Percentiles rank a stretch among this genome's conserved stretches.
These are phyloP conservation scores for Rhizopus delemar DNA, from an alignment of 371 early-diverging fungal genomes.

Conservation along the genomic window DNA sequence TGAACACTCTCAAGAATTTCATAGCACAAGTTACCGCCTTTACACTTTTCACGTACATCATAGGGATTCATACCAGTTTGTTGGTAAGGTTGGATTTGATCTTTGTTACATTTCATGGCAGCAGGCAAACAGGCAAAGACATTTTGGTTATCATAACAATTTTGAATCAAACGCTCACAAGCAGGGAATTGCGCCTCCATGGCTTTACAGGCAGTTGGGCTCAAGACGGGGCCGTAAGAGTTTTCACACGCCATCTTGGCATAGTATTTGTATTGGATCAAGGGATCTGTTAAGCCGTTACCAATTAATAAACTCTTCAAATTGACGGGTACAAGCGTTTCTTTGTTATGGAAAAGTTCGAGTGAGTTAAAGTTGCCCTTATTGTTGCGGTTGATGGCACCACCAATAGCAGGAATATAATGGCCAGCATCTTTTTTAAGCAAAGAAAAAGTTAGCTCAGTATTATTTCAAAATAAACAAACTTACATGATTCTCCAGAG, in stretches of 20 bases:
- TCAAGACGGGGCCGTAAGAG: slow-evolving; percentile 72
- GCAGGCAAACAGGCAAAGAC: slow-evolving; percentile 83
- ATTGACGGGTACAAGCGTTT: slow-evolving; percentile 62
- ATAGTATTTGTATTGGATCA: slow-evolving; percentile 89
- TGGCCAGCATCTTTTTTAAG: slow-evolving; percentile 65
- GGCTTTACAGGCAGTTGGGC: slow-evolving; percentile 60
- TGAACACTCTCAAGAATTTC: slow-evolving; percentile 78
- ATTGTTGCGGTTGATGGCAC: slow-evolving; percentile 68
- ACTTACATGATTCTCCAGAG: slow-evolving; percentile 53
- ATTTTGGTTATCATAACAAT: slow-evolving; percentile 79
- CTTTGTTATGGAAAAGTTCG: slow-evolving; percentile 34
- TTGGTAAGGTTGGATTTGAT: slow-evolving; percentile 61
- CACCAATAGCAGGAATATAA: slow-evolving; percentile 81
- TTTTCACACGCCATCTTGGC: slow-evolving; percentile 85
- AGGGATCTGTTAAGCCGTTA: slow-evolving; percentile 90
- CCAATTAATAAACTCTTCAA: slow-evolving; percentile 83
- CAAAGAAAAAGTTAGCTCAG: background rate
- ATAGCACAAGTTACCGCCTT: slow-evolving; percentile 79
- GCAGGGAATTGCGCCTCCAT: slow-evolving; percentile 76
- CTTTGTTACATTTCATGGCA: slow-evolving; percentile 82
- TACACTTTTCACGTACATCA: slow-evolving; percentile 80
- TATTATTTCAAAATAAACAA: background rate
- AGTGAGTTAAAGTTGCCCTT: slow-evolving; percentile 43
- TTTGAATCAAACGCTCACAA: slow-evolving; percentile 78
- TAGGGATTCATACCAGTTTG: slow-evolving; percentile 77